A percentile compares a stretch with the other conserved stretches of the same genome.
These are phyloP conservation scores for Rosa lucieae DNA, from an alignment of 306 rosid species.

Conservation along the genomic window DNA sequence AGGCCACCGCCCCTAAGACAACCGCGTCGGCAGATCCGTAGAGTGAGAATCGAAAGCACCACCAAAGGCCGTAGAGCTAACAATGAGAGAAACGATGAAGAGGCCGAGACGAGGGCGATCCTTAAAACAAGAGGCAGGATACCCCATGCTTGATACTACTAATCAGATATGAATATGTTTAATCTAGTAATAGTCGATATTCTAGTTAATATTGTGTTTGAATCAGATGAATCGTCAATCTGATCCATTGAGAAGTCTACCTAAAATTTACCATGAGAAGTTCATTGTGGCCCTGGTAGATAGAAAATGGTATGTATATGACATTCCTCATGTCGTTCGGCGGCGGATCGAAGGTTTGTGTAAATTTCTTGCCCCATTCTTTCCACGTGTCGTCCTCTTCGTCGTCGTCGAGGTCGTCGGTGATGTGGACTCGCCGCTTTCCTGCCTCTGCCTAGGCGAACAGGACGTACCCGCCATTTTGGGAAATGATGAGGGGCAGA, in stretches of 20 bases:
- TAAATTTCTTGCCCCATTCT: conserved; percentile 80
- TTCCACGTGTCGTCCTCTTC: conserved; percentile 81
- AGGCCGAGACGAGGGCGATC: too few relatives aligned
- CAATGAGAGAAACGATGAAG: too few relatives aligned
- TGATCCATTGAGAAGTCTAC: neutral
- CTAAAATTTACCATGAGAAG: neutral
- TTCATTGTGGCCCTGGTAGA: neutral
- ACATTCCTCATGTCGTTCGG: conserved; percentile 42
- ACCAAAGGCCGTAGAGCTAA: too few relatives aligned
- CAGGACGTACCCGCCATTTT: conserved; percentile 27
- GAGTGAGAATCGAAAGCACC: too few relatives aligned
- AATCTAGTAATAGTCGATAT: neutral
- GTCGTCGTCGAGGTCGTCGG: conserved; percentile 46
- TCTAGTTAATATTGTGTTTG: neutral
- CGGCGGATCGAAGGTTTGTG: conserved; percentile 31
- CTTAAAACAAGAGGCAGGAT: too few relatives aligned
- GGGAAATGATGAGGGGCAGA: conserved; percentile 23
- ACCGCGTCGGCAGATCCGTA: too few relatives aligned
- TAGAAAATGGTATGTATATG: conserved; percentile 3
- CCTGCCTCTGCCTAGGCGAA: conserved; percentile 38
- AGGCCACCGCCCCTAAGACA: too few relatives aligned
- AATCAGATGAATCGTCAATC: neutral
- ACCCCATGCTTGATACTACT: too few relatives aligned
- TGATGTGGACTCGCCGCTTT: conserved; percentile 61
- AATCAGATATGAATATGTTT: too few relatives aligned